A percentile compares a stretch with the other conserved stretches of the same genome.
phyloP scores from a whole-genome alignment of 352 stramenopile genomes.

The Globisporangium paddicum region DNA sequence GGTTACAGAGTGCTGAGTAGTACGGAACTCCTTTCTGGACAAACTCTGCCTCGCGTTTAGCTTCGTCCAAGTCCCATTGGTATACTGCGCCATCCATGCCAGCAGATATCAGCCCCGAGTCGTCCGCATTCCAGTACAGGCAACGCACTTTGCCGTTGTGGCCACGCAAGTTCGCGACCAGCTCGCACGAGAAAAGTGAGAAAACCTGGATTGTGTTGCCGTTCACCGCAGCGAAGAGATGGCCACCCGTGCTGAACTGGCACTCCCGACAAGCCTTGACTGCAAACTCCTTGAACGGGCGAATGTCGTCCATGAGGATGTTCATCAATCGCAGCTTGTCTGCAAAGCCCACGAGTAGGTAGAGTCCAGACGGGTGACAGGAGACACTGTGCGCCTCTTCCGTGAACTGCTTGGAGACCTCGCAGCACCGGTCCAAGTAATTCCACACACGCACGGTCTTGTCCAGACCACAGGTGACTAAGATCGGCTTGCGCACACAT shows the following conservation, averaged over 20 bases:
- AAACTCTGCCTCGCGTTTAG: conserved; percentile 89
- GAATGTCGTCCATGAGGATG: conserved; percentile 91
- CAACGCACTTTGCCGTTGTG: conserved; percentile 92
- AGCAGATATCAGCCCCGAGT: conserved; percentile 83
- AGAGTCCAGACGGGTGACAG: conserved; percentile 89
- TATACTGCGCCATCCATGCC: conserved; percentile 93
- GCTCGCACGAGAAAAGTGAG: conserved; percentile 89
- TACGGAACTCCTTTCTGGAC: conserved; percentile 92
- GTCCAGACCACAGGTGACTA: conserved; percentile 89
- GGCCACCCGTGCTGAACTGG: conserved; percentile 82
- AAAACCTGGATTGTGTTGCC: conserved; percentile 93
- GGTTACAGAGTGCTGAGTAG: conserved; percentile 82
- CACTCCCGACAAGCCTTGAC: conserved; percentile 83
- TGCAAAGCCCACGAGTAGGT: conserved; percentile 87
- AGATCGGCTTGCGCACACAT: conserved; percentile 89
- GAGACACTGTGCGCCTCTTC: conserved; percentile 88
- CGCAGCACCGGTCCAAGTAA: conserved; percentile 85
- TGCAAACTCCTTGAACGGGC: conserved; percentile 76
- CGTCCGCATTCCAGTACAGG: conserved; percentile 85
- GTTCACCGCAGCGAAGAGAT: conserved; percentile 93
- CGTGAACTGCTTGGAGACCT: conserved; percentile 85
- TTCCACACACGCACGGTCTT: conserved; percentile 91
- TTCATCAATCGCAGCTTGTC: conserved; percentile 90
- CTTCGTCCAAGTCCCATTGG: conserved; percentile 90
- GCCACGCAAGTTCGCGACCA: conserved; percentile 86